Evolutionary conservation across 2,329 filamentous ascomycete genomes (phyloP).

Genomic region (Pseudogymnoascus sp.): DNA sequence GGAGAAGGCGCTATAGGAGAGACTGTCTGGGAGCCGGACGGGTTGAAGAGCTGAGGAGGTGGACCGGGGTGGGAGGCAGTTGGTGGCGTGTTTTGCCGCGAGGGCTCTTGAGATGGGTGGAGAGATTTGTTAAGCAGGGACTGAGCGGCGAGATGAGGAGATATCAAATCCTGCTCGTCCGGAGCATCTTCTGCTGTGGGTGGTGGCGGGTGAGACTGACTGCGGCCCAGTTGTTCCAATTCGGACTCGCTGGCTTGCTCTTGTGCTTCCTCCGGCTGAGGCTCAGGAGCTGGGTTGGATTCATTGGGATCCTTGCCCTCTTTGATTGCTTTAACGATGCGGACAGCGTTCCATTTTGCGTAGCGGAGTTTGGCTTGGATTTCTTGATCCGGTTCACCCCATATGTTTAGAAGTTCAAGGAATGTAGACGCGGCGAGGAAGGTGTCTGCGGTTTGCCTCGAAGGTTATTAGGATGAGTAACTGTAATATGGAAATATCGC

Average conservation of each 20-base stretch:
- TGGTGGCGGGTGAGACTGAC: background rate
- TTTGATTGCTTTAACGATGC: conserved; percentile 85
- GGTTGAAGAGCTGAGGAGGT: conserved; percentile 10
- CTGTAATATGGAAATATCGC: background rate
- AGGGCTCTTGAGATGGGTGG: conserved; percentile 32
- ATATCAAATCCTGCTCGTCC: conserved; percentile 45
- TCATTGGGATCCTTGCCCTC: conserved; percentile 88
- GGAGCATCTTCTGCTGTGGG: conserved; percentile 52
- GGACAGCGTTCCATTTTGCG: conserved; percentile 88
- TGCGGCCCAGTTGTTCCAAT: conserved; percentile 43
- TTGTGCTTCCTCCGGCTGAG: conserved; percentile 36
- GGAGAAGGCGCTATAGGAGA: conserved; percentile 42
- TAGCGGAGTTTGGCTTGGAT: conserved; percentile 84
- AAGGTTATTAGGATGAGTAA: conserved; percentile 6
- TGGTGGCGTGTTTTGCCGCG: conserved; percentile 14
- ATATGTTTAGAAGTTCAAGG: conserved; percentile 78
- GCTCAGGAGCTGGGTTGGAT: conserved; percentile 65
- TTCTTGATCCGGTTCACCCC: conserved; percentile 68
- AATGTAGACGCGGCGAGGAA: conserved; percentile 91
- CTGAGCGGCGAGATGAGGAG: conserved; percentile 35
- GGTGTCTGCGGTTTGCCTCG: conserved; percentile 82
- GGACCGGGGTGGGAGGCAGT: background rate
- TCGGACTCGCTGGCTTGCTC: conserved; percentile 51
- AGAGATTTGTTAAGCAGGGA: conserved; percentile 42
- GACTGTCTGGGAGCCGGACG: conserved; percentile 33